A percentile compares a stretch with the other conserved stretches of the same genome.
Conservation (phyloP, 31 red algal species). For the Odonthalia washingtoniensis region DNA sequence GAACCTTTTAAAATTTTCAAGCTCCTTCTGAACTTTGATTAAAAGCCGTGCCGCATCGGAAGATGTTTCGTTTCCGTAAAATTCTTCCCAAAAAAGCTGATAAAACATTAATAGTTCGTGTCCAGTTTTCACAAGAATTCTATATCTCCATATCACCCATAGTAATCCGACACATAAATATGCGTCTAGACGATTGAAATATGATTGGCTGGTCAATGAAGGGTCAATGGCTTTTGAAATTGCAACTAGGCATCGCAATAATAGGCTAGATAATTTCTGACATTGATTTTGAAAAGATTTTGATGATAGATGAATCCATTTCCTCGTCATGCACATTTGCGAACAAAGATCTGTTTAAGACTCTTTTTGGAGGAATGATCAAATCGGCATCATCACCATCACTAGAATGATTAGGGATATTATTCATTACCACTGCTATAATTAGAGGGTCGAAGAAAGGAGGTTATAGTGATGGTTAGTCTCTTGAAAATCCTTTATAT, state of each 20-base stretch:
- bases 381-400: slow-evolving; percentile 27
- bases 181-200: slow-evolving; percentile 64
- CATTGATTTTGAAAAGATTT: slow-evolving; percentile 58
- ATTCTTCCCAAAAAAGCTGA: slow-evolving; percentile 62
- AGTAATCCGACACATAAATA: too few species aligned
- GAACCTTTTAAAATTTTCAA: slow-evolving; percentile 31
- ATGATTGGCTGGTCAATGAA: slow-evolving; percentile 37
- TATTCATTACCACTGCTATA: slow-evolving; percentile 57
- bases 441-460: slow-evolving; percentile 78
- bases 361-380: slow-evolving; percentile 39
- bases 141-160: too few species aligned
- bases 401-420: too few species aligned
- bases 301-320: slow-evolving; percentile 45
- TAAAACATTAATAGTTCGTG: slow-evolving; percentile 63
- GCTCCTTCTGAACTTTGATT: slow-evolving; percentile 56
- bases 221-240: slow-evolving; percentile 43
- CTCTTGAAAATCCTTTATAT: slow-evolving; percentile 60
- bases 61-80: slow-evolving; percentile 56
- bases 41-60: slow-evolving; percentile 69
- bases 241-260: too few species aligned
- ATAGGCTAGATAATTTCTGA: slow-evolving; percentile 45
- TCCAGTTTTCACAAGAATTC: slow-evolving; percentile 58
- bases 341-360: slow-evolving; percentile 37
- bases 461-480: too few species aligned
- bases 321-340: slow-evolving; percentile 56